Base-by-base conservation (phyloP, 805 yeast genomes). In the Barnettozyma populi region DNA sequence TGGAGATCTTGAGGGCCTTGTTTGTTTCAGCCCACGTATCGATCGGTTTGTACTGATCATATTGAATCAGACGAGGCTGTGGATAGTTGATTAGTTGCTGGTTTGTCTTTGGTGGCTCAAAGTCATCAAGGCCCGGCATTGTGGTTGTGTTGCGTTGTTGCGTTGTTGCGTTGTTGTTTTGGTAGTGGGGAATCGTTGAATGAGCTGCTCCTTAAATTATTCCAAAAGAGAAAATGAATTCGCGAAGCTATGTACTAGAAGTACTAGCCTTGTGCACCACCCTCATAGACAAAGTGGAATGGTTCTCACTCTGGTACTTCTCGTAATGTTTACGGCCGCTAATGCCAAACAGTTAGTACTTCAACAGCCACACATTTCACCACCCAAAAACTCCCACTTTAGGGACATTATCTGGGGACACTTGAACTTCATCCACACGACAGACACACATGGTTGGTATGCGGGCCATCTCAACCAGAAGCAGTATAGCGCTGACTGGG, bases 371-470 rank as follows among this genome's bases (percentile, higher is more conserved):
- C 62, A 60, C 40, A 53, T 60, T 4, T 24, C 46, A 2, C 61
- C 63, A 2, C 65, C 65, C 13, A 64, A 60, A 35, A 49, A 66
- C 38, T 74, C 73, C 11, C 53, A 60, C 6, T 59, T 77, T 36
- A 66, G 94, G 44, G 76, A 77, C n/a, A 58, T 90, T 27, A 59
- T 65, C 10, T 74, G 90, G 76, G 90, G 90, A 0, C 78, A 82
- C 47, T 48, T 94, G 41, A 92, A 94, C 67, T 87, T 94, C 57
- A 59, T 92, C 23, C 98, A 92, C 60, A 90, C 98, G 1, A 94
- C 99, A 0, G 99, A 94, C 59, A 92, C 97, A 2, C 99, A 94
- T 64, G 97, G 94, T 1, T 94, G 99, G 99, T 79, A 85, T 53
- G 82, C 92, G 5, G 97, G 97, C 0, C 99, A 92, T 68, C 57